Evolutionary conservation across 768 basidiomycete genomes (phyloP).

Genomic region (Steccherinum ochraceum): DNA sequence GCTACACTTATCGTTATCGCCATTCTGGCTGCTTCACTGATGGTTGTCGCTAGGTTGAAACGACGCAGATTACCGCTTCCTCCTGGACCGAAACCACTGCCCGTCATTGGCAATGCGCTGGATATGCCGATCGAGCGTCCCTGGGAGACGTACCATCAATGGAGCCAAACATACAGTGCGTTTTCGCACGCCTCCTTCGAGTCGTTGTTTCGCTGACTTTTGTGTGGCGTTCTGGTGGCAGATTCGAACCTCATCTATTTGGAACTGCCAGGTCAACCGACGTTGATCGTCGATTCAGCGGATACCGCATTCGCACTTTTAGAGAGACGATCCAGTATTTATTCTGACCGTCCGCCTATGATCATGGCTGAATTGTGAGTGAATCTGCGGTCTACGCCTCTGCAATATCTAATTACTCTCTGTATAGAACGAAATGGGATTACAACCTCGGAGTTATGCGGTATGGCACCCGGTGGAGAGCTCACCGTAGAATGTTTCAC

Average conservation of each 20-base stretch:
- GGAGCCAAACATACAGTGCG: constrained; percentile 13
- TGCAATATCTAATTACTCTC: not conserved
- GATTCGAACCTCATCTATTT: not conserved
- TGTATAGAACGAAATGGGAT: constrained; percentile 6
- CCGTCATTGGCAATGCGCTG: constrained; percentile 17
- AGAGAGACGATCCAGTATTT: constrained; percentile 18
- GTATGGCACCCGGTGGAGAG: constrained; percentile 8
- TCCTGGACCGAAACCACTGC: constrained; percentile 18
- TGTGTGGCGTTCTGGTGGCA: not conserved
- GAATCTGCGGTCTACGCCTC: not conserved
- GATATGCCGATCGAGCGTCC: constrained; percentile 12
- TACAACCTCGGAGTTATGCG: constrained; percentile 9
- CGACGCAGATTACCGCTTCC: constrained; percentile 10
- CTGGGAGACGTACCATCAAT: constrained; percentile 11
- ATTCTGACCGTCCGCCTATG: constrained; percentile 18
- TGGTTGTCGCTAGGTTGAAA: too few species aligned
- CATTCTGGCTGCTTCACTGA: too few species aligned
- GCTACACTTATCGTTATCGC: too few species aligned
- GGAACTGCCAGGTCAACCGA: not conserved
- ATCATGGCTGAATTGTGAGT: constrained; percentile 12
- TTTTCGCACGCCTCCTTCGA: not conserved
- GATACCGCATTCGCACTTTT: constrained; percentile 18
- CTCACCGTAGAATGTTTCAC: constrained; percentile 8
- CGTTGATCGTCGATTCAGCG: not conserved
- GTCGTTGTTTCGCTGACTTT: not conserved